Percentiles rank a stretch among this genome's conserved stretches.
phyloP scores from a whole-genome alignment of 768 basidiomycete genomes.

The Pleurotus tuoliensis region DNA sequence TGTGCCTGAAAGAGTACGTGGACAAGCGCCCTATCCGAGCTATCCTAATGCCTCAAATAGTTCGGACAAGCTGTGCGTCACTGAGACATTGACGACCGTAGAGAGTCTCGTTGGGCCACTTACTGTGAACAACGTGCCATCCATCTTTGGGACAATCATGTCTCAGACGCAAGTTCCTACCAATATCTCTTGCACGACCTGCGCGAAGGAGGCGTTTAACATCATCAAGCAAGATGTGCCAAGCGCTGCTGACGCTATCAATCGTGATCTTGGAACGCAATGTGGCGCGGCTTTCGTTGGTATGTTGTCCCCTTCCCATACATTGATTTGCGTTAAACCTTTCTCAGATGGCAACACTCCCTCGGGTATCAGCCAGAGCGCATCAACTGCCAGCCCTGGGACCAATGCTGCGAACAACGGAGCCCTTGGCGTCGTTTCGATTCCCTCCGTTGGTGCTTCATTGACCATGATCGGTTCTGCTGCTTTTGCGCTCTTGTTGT shows the following conservation, averaged over 20 bases:
- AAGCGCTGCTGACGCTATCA: constrained; percentile 19
- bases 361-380: constrained; percentile 29
- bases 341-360: constrained; percentile 34
- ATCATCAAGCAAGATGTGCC: constrained; percentile 34
- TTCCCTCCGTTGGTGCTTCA: constrained; percentile 19
- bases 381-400: constrained; percentile 18
- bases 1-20: constrained; percentile 66
- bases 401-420: constrained; percentile 13
- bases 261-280: constrained; percentile 26
- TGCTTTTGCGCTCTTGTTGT: constrained; percentile 30
- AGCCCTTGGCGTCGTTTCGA: constrained; percentile 13
- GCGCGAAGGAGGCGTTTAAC: constrained; percentile 49
- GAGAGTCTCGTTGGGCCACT: constrained; percentile 38
- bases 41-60: constrained; percentile 22
- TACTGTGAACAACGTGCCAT: constrained; percentile 25
- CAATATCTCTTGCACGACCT: constrained; percentile 50
- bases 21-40: background rate
- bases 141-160: constrained; percentile 7
- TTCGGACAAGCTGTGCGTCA: constrained; percentile 43
- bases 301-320: constrained; percentile 22
- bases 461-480: constrained; percentile 28
- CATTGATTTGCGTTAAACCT: background rate
- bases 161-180: constrained; percentile 10
- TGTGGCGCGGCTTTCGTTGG: constrained; percentile 55
- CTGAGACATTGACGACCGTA: constrained; percentile 50